Evolutionary conservation across 768 basidiomycete genomes (phyloP).

Genomic region (Tephrocybe sp.): DNA sequence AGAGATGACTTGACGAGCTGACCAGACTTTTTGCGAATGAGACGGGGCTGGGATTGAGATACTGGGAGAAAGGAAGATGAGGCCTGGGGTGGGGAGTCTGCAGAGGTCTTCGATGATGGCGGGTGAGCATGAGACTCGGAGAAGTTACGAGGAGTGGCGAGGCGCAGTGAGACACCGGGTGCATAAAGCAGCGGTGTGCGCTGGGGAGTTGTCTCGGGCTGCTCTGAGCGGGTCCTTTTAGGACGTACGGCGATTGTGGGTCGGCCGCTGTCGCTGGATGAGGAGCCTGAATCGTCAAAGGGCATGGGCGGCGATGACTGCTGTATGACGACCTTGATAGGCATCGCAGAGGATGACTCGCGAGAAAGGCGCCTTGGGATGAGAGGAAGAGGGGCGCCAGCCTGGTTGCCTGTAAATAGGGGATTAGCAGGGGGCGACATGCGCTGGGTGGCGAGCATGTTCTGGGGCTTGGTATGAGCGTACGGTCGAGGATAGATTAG

Average conservation of each 20-base stretch:
- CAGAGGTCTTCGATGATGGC: background rate
- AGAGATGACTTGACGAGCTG: constrained; percentile 90
- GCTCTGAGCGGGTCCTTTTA: constrained; percentile 9
- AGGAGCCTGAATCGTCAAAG: constrained; percentile 26
- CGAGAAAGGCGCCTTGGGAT: constrained; percentile 51
- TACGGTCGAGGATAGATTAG: background rate
- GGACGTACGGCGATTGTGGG: constrained; percentile 5
- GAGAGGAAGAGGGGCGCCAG: constrained; percentile 59
- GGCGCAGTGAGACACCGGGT: constrained; percentile 38
- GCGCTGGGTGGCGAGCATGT: constrained; percentile 47
- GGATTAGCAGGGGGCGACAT: constrained; percentile 32
- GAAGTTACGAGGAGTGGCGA: constrained; percentile 26
- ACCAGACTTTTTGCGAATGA: constrained; percentile 90
- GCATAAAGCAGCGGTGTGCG: constrained; percentile 32
- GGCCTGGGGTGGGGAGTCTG: constrained; percentile 19
- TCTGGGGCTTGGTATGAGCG: constrained; percentile 20
- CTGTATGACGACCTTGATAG: constrained; percentile 25
- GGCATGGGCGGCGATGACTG: constrained; percentile 25
- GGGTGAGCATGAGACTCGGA: constrained; percentile 30
- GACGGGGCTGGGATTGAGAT: constrained; percentile 33
- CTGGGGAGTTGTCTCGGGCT: background rate
- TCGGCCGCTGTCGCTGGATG: constrained; percentile 13
- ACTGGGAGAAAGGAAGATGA: constrained; percentile 20
- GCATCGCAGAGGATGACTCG: constrained; percentile 24
- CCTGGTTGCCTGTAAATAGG: constrained; percentile 37